These are phyloP conservation scores for Monosporascus sp. DNA, from an alignment of 2,329 filamentous ascomycete species.

Conservation along the genomic window DNA sequence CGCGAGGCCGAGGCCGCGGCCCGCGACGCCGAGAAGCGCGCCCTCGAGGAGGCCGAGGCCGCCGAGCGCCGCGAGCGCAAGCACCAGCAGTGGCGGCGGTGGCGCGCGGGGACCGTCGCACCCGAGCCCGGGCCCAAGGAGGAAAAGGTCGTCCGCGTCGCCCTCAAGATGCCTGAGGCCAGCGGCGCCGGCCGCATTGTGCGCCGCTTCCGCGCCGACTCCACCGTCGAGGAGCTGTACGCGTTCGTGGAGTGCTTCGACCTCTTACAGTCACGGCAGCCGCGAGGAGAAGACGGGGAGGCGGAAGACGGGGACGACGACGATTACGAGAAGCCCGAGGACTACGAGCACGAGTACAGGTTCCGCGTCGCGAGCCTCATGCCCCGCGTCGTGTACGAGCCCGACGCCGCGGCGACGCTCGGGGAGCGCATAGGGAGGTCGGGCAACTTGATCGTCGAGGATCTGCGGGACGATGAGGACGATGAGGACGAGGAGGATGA, in stretches of 20 bases:
- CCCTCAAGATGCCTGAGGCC: slow-evolving; percentile 57
- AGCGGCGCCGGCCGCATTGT: slow-evolving; percentile 68
- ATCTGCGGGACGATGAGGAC: slow-evolving; percentile 48
- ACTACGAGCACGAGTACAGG: slow-evolving; percentile 75
- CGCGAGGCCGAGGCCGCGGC: slow-evolving; percentile 69
- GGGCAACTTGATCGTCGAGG: slow-evolving; percentile 86
- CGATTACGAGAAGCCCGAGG: slow-evolving; percentile 42
- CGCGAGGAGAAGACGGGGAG: slow-evolving; percentile 11
- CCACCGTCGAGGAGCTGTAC: slow-evolving; percentile 82
- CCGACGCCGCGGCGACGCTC: slow-evolving; percentile 62
- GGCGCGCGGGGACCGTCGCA: slow-evolving; percentile 66
- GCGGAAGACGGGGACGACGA: slow-evolving; percentile 28
- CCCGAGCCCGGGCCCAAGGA: slow-evolving; percentile 61
- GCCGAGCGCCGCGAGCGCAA: slow-evolving; percentile 44
- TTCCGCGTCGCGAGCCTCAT: slow-evolving; percentile 84
- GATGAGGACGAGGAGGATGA: slow-evolving; percentile 21
- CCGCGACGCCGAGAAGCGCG: slow-evolving; percentile 61
- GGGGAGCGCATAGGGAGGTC: slow-evolving; percentile 72
- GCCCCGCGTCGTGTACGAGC: slow-evolving; percentile 74
- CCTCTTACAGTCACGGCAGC: slow-evolving; percentile 39
- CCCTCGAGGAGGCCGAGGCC: slow-evolving; percentile 56
- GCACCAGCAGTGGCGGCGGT: slow-evolving; percentile 68
- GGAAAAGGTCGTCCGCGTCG: slow-evolving; percentile 68
- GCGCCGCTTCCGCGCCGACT: slow-evolving; percentile 65
- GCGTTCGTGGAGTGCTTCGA: slow-evolving; percentile 94